Evolutionary conservation across 352 stramenopile species (phyloP).

Genomic region (Thraustotheca clavata): DNA sequence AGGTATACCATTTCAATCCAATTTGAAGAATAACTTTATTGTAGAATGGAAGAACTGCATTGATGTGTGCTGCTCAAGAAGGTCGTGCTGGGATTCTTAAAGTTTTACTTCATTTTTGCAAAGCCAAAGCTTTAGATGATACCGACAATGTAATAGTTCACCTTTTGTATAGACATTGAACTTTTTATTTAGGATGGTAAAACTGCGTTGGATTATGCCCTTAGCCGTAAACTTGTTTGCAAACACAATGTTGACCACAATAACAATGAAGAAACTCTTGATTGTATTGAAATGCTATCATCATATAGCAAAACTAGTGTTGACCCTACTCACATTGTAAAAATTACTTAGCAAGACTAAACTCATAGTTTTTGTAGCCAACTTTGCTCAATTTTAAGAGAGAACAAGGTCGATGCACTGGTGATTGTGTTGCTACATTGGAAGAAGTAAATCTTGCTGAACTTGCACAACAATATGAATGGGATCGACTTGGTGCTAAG

Average conservation of each 20-base stretch:
- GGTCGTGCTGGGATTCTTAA: neutral
- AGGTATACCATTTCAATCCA: neutral
- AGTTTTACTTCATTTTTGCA: neutral
- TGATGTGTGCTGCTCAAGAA: neutral
- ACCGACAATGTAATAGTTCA: neutral
- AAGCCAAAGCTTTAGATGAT: neutral
- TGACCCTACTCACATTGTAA: neutral
- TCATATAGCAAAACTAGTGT: neutral
- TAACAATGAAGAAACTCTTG: neutral
- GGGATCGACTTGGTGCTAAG: neutral
- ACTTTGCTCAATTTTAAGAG: neutral
- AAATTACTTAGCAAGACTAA: neutral
- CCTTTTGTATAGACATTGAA: neutral
- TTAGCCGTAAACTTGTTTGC: neutral
- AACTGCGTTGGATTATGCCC: neutral
- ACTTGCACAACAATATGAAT: neutral
- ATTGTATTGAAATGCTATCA: neutral
- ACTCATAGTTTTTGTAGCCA: neutral
- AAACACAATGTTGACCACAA: neutral
- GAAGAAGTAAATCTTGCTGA: neutral
- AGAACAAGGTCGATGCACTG: neutral
- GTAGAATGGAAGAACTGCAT: neutral
- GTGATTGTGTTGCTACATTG: neutral
- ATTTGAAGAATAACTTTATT: neutral
- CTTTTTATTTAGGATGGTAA: neutral